These are phyloP conservation scores for Leccinum fallax DNA, from an alignment of 1,284 basidiomycete genomes.

Conservation along the genomic window DNA sequence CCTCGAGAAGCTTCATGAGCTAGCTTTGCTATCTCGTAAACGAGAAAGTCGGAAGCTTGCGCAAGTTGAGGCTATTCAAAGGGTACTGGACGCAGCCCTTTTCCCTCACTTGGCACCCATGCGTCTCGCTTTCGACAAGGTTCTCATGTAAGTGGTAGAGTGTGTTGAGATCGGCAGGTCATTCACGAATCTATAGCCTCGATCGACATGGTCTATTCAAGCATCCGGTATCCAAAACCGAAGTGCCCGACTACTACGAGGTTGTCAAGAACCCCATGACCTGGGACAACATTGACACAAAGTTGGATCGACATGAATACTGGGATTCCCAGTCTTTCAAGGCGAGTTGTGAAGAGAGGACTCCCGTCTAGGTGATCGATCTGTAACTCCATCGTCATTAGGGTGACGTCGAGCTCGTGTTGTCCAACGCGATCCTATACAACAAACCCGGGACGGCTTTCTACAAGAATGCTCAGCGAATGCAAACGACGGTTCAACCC, in stretches of 20 bases:
- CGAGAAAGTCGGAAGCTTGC: slow-evolving; percentile 85
- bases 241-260: slow-evolving; percentile 93
- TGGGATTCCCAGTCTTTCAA: slow-evolving; percentile 76
- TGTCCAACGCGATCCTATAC: slow-evolving; percentile 87
- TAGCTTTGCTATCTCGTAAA: slow-evolving; percentile 76
- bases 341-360: slow-evolving; percentile 42
- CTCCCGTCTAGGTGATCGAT: background rate
- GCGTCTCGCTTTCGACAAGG: slow-evolving; percentile 67
- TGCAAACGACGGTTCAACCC: slow-evolving; percentile 53
- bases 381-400: slow-evolving; percentile 36
- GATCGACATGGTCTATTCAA: slow-evolving; percentile 80
- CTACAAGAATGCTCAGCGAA: slow-evolving; percentile 69
- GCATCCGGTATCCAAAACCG: slow-evolving; percentile 72
- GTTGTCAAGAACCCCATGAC: slow-evolving; percentile 89
- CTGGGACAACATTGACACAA: slow-evolving; percentile 81
- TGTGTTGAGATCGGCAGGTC: background rate
- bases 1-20: slow-evolving; percentile 71
- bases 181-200: slow-evolving; percentile 46
- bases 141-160: slow-evolving; percentile 59
- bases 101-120: slow-evolving; percentile 69
- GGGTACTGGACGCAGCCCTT: slow-evolving; percentile 61
- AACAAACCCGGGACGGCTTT: slow-evolving; percentile 78
- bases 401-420: slow-evolving; percentile 82
- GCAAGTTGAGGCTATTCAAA: slow-evolving; percentile 51
- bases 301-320: slow-evolving; percentile 81